Evolutionary conservation across 495 filamentous ascomycete genomes (phyloP), one percentile per base, ranked within the genome.

Genomic region (Apodospora peruviana): DNA sequence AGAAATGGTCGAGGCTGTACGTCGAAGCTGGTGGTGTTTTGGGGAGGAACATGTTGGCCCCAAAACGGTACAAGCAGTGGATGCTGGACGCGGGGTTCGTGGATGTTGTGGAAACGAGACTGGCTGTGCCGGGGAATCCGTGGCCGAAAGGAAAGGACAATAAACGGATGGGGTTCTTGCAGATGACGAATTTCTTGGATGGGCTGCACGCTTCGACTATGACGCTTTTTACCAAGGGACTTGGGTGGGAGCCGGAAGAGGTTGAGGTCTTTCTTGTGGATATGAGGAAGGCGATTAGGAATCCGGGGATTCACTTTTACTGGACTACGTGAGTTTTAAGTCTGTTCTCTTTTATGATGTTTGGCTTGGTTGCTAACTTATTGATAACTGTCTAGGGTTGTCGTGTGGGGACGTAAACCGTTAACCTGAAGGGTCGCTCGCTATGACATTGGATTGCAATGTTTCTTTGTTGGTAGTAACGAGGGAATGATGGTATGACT

Each of bases 231-330:
- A 80, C 76, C 0, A 67, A 69, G 8, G 61, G 68, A 10, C 67
- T 78, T 11, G 75, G 76, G 3, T 81, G 74, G 75, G 66, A 12
- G 42, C 53, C 12, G 14, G 61, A 66, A 27, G 70, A 76, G 43
- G 69, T 81, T n/a, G 71, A 81, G 57, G 67, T 71, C 2, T 59
- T 80, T 38, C 58, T 80, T 7, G 71, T 72, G 3, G 71, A 75
- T 10, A 70, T 80, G 19, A 68, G 74, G 47, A 67, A 70, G 23
- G 80, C 79, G 37, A 56, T 82, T 23, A 66, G 62, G 51, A 70
- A 81, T 58, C 58, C 66, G 27, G 65, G 60, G 8, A 61, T 76
- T 23, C 77, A 82, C 60, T 67, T 66, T 5, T 78, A 72, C 54
- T 66, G 66, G 40, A 59, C 61, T 4, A 65, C 74, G 72, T 71